phyloP scores from a whole-genome alignment of 805 yeast genomes.

The Suhomyces xylopsoci region DNA sequence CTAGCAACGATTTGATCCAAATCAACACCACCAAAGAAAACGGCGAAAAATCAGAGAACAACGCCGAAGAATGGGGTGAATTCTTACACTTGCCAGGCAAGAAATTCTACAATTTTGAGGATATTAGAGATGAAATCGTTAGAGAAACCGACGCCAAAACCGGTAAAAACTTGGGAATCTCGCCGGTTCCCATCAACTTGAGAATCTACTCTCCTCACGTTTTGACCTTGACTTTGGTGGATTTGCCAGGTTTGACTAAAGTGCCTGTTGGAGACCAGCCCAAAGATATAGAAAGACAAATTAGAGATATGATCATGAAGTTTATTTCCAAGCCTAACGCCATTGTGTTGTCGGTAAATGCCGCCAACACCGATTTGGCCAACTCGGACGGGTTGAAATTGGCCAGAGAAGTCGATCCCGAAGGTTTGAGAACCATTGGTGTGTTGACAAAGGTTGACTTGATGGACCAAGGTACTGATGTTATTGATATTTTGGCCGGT shows the following conservation, averaged over 20 bases:
- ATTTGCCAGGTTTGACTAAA: conserved; percentile 94
- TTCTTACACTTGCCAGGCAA: conserved; percentile 89
- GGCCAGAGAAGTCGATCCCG: conserved; percentile 97
- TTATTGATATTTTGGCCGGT: conserved; percentile 91
- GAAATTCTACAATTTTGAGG: conserved; percentile 82
- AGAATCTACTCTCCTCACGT: conserved; percentile 94
- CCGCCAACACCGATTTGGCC: conserved; percentile 89
- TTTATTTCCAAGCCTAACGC: conserved; percentile 95
- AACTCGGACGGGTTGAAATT: conserved; percentile 94
- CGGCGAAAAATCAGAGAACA: conserved; percentile 62
- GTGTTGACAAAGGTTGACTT: conserved; percentile 94
- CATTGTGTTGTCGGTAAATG: conserved; percentile 84
- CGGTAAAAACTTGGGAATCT: conserved; percentile 81
- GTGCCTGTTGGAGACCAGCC: conserved; percentile 99
- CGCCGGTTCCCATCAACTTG: conserved; percentile 88
- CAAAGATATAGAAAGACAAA: conserved; percentile 91
- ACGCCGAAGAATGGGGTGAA: conserved; percentile 94
- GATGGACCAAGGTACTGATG: conserved; percentile 98
- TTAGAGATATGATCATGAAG: conserved; percentile 88
- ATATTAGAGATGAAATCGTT: conserved; percentile 86
- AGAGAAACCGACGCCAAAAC: conserved; percentile 85
- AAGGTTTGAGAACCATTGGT: conserved; percentile 93
- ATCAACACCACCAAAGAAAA: conserved; percentile 42
- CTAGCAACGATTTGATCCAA: conserved; percentile 39
- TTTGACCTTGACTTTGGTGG: conserved; percentile 88